Conservation (phyloP, 1,139 yeast genomes). For the Candida tropicalis region DNA sequence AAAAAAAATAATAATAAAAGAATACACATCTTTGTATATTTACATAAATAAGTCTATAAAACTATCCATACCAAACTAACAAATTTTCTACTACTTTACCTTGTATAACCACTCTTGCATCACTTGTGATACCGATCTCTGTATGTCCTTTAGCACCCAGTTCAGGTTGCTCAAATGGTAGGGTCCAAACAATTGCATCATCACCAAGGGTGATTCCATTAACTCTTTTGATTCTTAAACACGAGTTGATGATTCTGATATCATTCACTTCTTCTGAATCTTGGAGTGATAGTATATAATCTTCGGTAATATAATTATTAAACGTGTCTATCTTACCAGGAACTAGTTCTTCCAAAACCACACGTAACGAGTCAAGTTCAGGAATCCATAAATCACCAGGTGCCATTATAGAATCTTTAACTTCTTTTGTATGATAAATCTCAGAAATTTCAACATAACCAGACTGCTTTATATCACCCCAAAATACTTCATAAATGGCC, state of each 20-base stretch:
- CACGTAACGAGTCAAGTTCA: slow-evolving; percentile 33
- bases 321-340: slow-evolving; percentile 34
- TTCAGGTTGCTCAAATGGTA: slow-evolving; percentile 22
- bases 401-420: slow-evolving; percentile 16
- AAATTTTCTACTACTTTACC: slow-evolving; percentile 42
- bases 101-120: slow-evolving; percentile 33
- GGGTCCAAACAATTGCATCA: slow-evolving; percentile 32
- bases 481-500: slow-evolving; percentile 27
- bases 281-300: slow-evolving; percentile 23
- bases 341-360: slow-evolving; percentile 40
- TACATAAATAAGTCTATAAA: not conserved
- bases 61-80: slow-evolving; percentile 26
- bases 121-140: slow-evolving; percentile 23
- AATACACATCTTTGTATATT: too few relatives aligned
- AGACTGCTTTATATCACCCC: slow-evolving; percentile 35
- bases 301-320: slow-evolving; percentile 27
- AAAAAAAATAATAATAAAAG: too few relatives aligned
- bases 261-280: slow-evolving; percentile 7
- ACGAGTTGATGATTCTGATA: slow-evolving; percentile 15
- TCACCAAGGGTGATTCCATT: slow-evolving; percentile 37
- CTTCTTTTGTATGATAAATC: slow-evolving; percentile 20
- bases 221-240: slow-evolving; percentile 32
- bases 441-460: slow-evolving; percentile 27
- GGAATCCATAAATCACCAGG: slow-evolving; percentile 40
- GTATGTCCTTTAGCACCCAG: slow-evolving; percentile 10